A percentile compares a stretch with the other conserved stretches of the same genome.
phyloP scores from a whole-genome alignment of 441 rosid species.

The Aleurites moluccanus region DNA sequence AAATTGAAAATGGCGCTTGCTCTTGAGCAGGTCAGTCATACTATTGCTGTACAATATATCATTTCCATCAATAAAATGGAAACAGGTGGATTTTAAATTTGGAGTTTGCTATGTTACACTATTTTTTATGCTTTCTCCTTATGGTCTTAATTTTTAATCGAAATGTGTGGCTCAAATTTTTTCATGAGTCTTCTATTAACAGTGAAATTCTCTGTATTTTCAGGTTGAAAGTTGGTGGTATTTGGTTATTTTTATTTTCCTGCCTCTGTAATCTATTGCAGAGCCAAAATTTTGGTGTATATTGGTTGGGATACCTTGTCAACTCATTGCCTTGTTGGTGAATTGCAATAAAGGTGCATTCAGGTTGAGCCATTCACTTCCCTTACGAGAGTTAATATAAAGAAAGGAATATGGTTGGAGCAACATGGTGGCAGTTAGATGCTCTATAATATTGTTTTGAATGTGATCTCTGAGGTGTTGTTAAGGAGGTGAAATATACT shows the following conservation, averaged over 20 bases:
- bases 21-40: not conserved
- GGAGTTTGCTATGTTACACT: not conserved
- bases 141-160: not conserved
- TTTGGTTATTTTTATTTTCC: constrained; percentile 2
- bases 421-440: not conserved
- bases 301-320: constrained; percentile 20
- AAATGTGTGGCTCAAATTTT: not conserved
- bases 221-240: constrained; percentile 16
- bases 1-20: not conserved
- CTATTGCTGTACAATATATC: not conserved
- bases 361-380: constrained; percentile 40
- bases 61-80: constrained; percentile 2
- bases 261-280: constrained; percentile 1
- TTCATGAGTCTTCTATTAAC: not conserved
- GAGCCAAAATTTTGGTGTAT: constrained; percentile 17
- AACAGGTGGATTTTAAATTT: not conserved
- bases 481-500: not conserved
- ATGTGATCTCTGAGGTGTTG: not conserved
- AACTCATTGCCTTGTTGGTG: constrained; percentile 12
- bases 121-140: not conserved
- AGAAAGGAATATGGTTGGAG: not conserved
- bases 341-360: constrained; percentile 13
- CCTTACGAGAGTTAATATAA: not conserved
- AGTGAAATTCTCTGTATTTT: not conserved
- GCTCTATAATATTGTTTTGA: not conserved